Conservation (phyloP, 176 grass and related monocot species). For the Ensete glaucum region DNA sequence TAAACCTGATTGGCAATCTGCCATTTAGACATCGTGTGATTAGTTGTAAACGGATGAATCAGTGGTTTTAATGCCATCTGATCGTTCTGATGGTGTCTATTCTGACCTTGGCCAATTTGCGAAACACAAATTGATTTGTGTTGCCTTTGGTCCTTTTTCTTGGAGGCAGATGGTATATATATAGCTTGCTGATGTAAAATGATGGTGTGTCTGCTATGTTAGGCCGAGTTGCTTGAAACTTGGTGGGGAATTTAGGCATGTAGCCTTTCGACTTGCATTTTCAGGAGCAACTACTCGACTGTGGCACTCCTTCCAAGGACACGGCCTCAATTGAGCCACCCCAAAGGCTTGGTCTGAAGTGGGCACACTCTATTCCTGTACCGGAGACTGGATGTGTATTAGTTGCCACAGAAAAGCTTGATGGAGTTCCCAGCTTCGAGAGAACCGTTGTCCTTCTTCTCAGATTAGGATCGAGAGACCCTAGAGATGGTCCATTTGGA, state of each 20-base stretch:
- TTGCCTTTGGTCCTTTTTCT: too few species aligned
- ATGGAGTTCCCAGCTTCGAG: conserved; percentile 50
- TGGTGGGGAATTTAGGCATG: conserved; percentile 40
- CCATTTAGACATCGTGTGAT: too few species aligned
- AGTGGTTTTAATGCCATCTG: too few species aligned
- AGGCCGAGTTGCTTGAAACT: conserved; percentile 25
- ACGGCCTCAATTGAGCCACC: conserved; percentile 18
- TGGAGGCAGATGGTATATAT: too few species aligned
- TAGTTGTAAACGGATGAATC: too few species aligned
- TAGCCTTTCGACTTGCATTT: neutral
- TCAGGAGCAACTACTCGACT: conserved; percentile 42
- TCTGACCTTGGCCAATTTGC: too few species aligned
- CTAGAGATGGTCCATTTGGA: conserved; percentile 59
- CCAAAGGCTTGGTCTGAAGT: conserved; percentile 43
- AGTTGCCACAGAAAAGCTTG: conserved; percentile 78
- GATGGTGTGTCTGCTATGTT: too few species aligned
- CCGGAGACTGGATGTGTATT: conserved; percentile 71
- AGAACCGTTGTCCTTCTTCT: conserved; percentile 78
- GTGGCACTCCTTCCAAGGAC: conserved; percentile 14
- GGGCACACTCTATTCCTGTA: conserved; percentile 73
- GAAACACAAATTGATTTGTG: too few species aligned
- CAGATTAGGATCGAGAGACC: conserved; percentile 48
- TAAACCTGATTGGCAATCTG: too few species aligned
- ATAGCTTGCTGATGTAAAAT: too few species aligned
- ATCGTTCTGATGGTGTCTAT: too few species aligned